Base-by-base conservation (phyloP, 805 yeast genomes). In the Ogataea salicorniae region DNA sequence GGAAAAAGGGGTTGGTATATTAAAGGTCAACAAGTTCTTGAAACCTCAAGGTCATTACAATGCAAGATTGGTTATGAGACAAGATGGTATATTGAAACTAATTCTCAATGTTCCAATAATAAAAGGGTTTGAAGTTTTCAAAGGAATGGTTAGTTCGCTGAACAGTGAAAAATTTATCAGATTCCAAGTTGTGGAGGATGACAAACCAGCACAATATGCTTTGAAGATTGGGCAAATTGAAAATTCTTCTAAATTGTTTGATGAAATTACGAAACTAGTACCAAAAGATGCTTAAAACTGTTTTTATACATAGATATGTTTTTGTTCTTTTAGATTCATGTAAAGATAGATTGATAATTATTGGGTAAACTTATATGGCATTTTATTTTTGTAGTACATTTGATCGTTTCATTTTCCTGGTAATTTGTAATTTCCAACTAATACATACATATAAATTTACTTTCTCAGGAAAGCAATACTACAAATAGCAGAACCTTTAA, bases 1-100 rank as follows among this genome's bases (percentile, higher is more conserved):
- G 63, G 99, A 94, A 67, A 80, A 94, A 60, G 99, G 99, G 22
- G 74, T 86, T 38, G 99, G 99, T 2, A 76, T 80, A 5, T 68
- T 94, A n/a, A 96, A 88, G 61, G 76, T 94, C 23, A 92, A 94
- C 65, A 55, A 59, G 45, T 48, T 63, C 26, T 43, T 48, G 14
- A 48, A 51, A 4, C 65, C 72, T 2, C 52, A 56, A 11, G 49
- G 51, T 13, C 59, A 66, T 8, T 61, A 63, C 37, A 76, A 76
- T 46, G 73, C 83, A 0, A 79, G 99, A 56, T 63, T 94, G 11
- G 84, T 94, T 5, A 90, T 94, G 97, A 80, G 99, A 62, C 83
- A 96, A 4, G 87, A 87, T 50, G 95, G 96, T 2, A 77, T 88
- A 16, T 73, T 89, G 51, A 80, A 89, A 53, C 92, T 94, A 11